Evolutionary conservation across 116 monocot species (phyloP), one percentile per base, ranked within the genome.

Genomic region (Cymodocea nodosa): DNA sequence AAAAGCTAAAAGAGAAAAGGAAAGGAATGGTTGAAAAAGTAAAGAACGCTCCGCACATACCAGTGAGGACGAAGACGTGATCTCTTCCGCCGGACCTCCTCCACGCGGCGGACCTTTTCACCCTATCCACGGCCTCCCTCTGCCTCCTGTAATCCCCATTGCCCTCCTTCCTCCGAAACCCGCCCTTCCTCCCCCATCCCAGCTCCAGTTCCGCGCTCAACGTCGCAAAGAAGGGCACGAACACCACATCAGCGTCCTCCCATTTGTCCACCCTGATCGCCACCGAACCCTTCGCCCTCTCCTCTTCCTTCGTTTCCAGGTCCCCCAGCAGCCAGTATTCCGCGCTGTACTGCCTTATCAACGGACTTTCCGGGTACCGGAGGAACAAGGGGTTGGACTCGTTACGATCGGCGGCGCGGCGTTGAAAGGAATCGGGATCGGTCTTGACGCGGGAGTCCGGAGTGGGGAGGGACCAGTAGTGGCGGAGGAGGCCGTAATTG

Each of bases 181-280:
- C 71, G 5, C 84, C 87, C 59, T 89, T 89, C 56, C 65, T 81
- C 68, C 94, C 89, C 87, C 89, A 87, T 55, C 89, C 94, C 15
- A 89, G 84, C 90, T 89, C 89, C 82, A 89, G 73, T 79, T 89
- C 94, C 25, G 90, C 94, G 49, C 90, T 89, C 70, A 94, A 68
- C 64, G 94, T 84, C 22, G 94, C 89, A 64, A 94, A 94, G 73
- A 94, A 94, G 16, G 94, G 89, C 54, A 94, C 94, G 24, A 94
- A 89, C 34, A 94, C 82, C 35, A 89, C 89, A 30, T 94, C 94
- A 3, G 84, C 76, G 11, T 68, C 78, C 36, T 73, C 74, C 57
- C 49, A 40, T 11, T 70, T 75, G 6, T 55, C 63, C 52, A 88
- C 87, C 65, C 87, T 76, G 63, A 75, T 76, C 12, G 76, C 79